Base-by-base conservation (phyloP, 495 filamentous ascomycete species). In the Xylaria nigripes region DNA sequence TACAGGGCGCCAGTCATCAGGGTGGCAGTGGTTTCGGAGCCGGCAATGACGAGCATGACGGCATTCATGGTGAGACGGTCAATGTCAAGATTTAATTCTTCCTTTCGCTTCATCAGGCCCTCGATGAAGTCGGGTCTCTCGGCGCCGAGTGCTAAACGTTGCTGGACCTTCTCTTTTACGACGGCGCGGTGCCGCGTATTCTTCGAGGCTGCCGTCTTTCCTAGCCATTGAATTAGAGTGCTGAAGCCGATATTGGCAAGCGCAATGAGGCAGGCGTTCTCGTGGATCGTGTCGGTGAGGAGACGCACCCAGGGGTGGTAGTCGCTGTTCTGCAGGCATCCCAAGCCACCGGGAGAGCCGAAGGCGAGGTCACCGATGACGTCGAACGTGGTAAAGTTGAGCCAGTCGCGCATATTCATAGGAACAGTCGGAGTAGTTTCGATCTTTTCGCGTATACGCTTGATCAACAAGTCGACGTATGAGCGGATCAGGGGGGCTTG, bases 1-100 rank as follows among this genome's bases (percentile, higher is more conserved):
- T 75, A 86, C 0, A 75, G 74, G 0, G 72, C 68, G 2, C 73
- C 76, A 2, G 72, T 69, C 23, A 87, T 64, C 3, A 77, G 48
- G 0, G 82, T 81, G 1, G 82, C 81, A 1, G 81, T 81, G 2
- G 84, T 85, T 52, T 86, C 82, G 0, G 76, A 79, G 10, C 81
- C 80, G 16, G 69, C 80, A n/a, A 78, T 73, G 23, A 81, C 68
- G 6, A 74, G 61, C 23, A 73, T 59, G 36, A 62, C 63, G 13
- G 67, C 72, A 53, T 77, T 79, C 6, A 62, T 52, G 15, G 65
- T 61, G 0, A 78, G 61, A 23, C 73, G 61, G 16, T 70, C 68
- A 13, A 74, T 55, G 12, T 49, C 51, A 19, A 59, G 48, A n/a
- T 13, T 56, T 67, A 57, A 32, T 23, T 76, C 74, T 13, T 78